Evolutionary conservation across 345 rosid genomes (phyloP), one percentile per base, ranked within the genome.

Genomic region (Eucalyptus tenuipes): DNA sequence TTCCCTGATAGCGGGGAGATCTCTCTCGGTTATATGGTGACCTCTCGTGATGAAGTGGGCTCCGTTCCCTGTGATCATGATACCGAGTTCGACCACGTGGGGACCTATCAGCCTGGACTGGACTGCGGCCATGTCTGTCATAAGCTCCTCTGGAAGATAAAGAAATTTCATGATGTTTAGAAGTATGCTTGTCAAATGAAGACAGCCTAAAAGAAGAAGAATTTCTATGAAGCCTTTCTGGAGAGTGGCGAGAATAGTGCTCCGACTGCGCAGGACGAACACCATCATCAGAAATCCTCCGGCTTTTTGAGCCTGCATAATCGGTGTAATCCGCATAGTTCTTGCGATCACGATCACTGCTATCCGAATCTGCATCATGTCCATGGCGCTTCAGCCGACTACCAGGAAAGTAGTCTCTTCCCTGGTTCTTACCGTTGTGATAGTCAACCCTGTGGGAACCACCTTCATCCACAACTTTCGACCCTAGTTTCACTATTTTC

Each of bases 121-220:
- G 99, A 91, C 99, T 96, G 49, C 93, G 96, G 45, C 93, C 96
- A 90, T 94, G 97, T 93, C 95, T 94, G 86, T 96, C 99, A 92
- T 93, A 91, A 91, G 92, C 94, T 87, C 92, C 94, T 92, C 96
- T 94, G 66, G 98, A 93, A 89, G 97, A 92, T 87, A 91, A 90
- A 49, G 94, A 92, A 49, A 95, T 91, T 86, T 97, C 99, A 85
- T 94, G 96, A 91, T 93, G 95, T 93, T 97, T 95, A 91, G 96
- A 91, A 64, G 95, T 88, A 88, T 94, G 93, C 89, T 96, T 98
- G 90, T 98, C 99, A 50, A 85, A 49, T 15, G 96, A 91, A 87
- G 94, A 90, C 61, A 89, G 71, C 90, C 96, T 96, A 13, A 95
- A 93, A 29, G 95, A 93, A 90, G 95, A 95, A 89, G 98, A 91